Evolutionary conservation across 768 basidiomycete species (phyloP).

Genomic region (Pholiota molesta): DNA sequence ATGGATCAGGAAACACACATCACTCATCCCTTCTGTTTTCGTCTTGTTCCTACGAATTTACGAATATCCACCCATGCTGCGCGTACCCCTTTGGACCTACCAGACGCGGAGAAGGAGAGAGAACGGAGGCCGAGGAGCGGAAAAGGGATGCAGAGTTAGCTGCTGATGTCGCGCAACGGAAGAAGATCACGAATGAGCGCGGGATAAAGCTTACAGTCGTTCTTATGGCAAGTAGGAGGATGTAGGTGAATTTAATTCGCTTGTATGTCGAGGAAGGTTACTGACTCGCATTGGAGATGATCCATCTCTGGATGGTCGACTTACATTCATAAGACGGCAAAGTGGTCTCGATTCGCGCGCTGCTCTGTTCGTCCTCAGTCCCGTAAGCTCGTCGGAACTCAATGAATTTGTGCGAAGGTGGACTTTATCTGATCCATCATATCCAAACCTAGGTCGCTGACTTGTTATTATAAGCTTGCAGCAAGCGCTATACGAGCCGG

Average conservation of each 20-base stretch:
- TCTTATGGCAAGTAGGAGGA: slow-evolving; percentile 82
- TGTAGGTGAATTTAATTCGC: slow-evolving; percentile 61
- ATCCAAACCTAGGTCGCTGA: slow-evolving; percentile 6
- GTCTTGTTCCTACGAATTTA: slow-evolving; percentile 87
- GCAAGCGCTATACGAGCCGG: slow-evolving; percentile 85
- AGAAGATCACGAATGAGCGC: slow-evolving; percentile 79
- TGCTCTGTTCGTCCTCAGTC: slow-evolving; percentile 92
- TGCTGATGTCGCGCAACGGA: slow-evolving; percentile 76
- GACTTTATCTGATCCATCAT: slow-evolving; percentile 5
- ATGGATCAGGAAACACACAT: slow-evolving; percentile 96
- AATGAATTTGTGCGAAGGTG: slow-evolving; percentile 88
- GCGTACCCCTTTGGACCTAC: slow-evolving; percentile 56
- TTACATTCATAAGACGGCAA: slow-evolving; percentile 87
- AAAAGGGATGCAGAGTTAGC: slow-evolving; percentile 76
- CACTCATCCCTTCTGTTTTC: slow-evolving; percentile 90
- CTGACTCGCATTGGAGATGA: slow-evolving; percentile 61
- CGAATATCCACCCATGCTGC: slow-evolving; percentile 57
- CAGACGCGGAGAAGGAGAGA: slow-evolving; percentile 55
- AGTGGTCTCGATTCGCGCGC: slow-evolving; percentile 91
- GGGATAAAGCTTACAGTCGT: slow-evolving; percentile 95
- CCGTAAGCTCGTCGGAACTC: slow-evolving; percentile 84
- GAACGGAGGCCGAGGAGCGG: slow-evolving; percentile 72
- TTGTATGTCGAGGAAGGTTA: not conserved
- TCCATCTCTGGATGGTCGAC: slow-evolving; percentile 75
- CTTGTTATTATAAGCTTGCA: slow-evolving; percentile 60